These are phyloP conservation scores for Talaromyces sp. DNA, from an alignment of 2,329 filamentous ascomycete genomes.

Conservation along the genomic window DNA sequence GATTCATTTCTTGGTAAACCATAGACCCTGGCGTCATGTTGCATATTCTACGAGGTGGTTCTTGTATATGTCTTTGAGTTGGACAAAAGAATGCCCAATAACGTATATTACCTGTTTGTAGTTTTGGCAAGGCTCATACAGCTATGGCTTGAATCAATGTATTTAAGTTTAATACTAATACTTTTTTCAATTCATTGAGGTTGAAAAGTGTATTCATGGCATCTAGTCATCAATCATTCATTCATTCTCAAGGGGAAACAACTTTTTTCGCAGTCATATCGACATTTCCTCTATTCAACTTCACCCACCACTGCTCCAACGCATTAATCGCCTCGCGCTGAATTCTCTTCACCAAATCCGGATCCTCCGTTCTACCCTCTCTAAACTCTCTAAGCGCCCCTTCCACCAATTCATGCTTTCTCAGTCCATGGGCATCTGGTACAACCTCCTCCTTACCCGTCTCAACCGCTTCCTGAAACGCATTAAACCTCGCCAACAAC, in stretches of 20 bases:
- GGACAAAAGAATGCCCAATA: too few species aligned
- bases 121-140: neutral
- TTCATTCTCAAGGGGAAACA: neutral
- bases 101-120: neutral
- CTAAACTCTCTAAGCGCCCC: neutral
- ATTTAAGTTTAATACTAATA: neutral
- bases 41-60: neutral
- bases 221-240: neutral
- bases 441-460: neutral
- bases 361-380: slow-evolving; percentile 1
- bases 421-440: neutral
- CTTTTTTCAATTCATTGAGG: neutral
- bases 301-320: slow-evolving; percentile 9
- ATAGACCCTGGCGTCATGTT: neutral
- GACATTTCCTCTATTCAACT: neutral
- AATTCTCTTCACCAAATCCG: slow-evolving; percentile 3
- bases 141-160: neutral
- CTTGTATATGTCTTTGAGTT: neutral
- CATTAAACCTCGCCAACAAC: slow-evolving; percentile 18
- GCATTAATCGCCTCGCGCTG: neutral
- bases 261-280: neutral
- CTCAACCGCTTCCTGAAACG: slow-evolving; percentile 16
- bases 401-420: neutral
- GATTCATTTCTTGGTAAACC: neutral
- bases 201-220: too few species aligned